A percentile compares a stretch with the other conserved stretches of the same genome.
Conservation (phyloP, 148 eudicot genomes). For the Limonium bicolor region DNA sequence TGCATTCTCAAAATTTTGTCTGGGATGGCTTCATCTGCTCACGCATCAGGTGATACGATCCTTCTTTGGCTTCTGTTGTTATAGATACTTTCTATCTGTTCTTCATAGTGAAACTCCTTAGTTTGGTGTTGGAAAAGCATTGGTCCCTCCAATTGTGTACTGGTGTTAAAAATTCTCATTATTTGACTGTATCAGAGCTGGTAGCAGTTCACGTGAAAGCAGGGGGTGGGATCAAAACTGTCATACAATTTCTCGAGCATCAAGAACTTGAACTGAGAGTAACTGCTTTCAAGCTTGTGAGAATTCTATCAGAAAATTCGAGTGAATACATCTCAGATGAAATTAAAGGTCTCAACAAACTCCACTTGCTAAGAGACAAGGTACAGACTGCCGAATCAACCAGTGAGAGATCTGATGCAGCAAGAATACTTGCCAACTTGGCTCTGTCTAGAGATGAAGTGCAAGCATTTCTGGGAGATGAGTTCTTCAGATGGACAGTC, state of each 20-base stretch:
- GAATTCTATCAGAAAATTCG: conserved; percentile 36
- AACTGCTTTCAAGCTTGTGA: conserved; percentile 28
- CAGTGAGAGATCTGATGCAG: conserved; percentile 33
- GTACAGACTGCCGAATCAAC: conserved; percentile 22
- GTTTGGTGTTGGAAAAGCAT: no score
- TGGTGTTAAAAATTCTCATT: no score
- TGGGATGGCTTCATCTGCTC: conserved; percentile 51
- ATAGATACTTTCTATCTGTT: no score
- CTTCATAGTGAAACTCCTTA: no score
- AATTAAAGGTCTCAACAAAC: conserved; percentile 25
- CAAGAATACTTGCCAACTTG: conserved; percentile 46
- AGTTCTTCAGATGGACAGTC: conserved; percentile 34
- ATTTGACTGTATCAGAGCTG: conserved; percentile 24
- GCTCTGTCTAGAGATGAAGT: conserved; percentile 38
- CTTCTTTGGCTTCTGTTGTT: no score
- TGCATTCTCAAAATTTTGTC: conserved; percentile 39
- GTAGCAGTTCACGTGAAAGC: conserved; percentile 33
- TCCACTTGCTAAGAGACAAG: conserved; percentile 25
- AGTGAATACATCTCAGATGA: conserved; percentile 20
- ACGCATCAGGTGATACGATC: conserved; percentile 53
- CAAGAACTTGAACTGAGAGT: conserved; percentile 25
- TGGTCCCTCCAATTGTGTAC: no score
- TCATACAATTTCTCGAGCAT: conserved; percentile 29
- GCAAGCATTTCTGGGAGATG: conserved; percentile 25
- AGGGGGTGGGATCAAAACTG: conserved; percentile 31